phyloP scores from a whole-genome alignment of 169 alveolate species.

The Plasmodium vivax region DNA sequence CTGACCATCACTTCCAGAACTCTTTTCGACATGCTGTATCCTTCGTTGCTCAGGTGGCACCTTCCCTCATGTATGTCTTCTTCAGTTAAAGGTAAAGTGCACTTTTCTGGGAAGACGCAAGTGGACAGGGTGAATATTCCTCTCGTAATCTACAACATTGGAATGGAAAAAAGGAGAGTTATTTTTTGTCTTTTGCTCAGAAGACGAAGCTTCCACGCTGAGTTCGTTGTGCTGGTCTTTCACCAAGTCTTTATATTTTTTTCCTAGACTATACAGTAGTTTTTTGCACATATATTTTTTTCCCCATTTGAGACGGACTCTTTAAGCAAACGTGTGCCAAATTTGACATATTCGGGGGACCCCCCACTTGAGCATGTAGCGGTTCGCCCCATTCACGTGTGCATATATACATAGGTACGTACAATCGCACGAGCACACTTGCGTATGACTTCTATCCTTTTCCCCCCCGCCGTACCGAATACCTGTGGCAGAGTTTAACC shows the following conservation, averaged over 20 bases:
- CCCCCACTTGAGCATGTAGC: background rate
- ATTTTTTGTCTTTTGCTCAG: background rate
- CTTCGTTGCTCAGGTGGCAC: conserved; percentile 72
- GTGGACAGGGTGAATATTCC: conserved; percentile 66
- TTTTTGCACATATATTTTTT: conserved; percentile 1
- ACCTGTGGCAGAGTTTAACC: conserved; percentile 55
- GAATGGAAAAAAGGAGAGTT: background rate
- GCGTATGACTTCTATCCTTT: background rate
- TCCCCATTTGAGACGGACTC: background rate
- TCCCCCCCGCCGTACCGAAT: conserved; percentile 3
- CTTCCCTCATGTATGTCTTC: conserved; percentile 61
- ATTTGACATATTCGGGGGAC: background rate
- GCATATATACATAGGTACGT: background rate
- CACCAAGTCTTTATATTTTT: background rate
- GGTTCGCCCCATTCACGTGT: background rate
- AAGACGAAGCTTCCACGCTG: background rate
- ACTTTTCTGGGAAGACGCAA: conserved; percentile 68
- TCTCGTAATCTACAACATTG: conserved; percentile 42
- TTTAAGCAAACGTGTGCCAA: background rate
- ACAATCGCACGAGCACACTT: background rate
- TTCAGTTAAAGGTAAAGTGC: conserved; percentile 49
- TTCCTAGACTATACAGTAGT: background rate
- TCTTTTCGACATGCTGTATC: conserved; percentile 74
- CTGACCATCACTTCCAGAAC: conserved; percentile 65
- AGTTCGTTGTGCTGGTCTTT: background rate